Evolutionary conservation across 306 rosid genomes (phyloP).

Genomic region (Acmispon strigosus): DNA sequence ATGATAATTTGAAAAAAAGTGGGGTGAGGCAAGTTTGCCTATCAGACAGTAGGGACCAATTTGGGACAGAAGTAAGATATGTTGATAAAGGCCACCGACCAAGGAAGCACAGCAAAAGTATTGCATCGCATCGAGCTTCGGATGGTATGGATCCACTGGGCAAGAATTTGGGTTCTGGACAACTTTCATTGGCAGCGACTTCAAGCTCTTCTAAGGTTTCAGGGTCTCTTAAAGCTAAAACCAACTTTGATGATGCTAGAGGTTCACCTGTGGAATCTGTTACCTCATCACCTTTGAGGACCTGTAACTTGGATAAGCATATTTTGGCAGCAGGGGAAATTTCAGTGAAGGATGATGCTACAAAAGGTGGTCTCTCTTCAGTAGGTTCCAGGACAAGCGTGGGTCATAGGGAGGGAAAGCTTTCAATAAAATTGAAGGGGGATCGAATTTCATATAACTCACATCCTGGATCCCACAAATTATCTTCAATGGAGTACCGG

Average conservation of each 20-base stretch:
- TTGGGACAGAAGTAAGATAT: conserved; percentile 23
- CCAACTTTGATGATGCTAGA: conserved; percentile 45
- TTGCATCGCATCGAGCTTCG: conserved; percentile 26
- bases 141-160: conserved; percentile 33
- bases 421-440: conserved; percentile 26
- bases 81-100: conserved; percentile 28
- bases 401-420: conserved; percentile 26
- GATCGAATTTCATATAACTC: conserved; percentile 10
- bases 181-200: conserved; percentile 43
- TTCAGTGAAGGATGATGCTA: conserved; percentile 30
- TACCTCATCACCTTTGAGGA: conserved; percentile 64
- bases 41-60: conserved; percentile 25
- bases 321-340: conserved; percentile 23
- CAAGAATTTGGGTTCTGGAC: conserved; percentile 37
- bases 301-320: conserved; percentile 37
- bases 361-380: conserved; percentile 23
- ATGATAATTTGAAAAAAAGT: conserved; percentile 36
- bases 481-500: conserved; percentile 23
- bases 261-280: conserved; percentile 74
- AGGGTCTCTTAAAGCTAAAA: conserved; percentile 40
- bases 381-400: conserved; percentile 21
- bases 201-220: conserved; percentile 84
- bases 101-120: conserved; percentile 31
- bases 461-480: conserved; percentile 27
- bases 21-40: conserved; percentile 25